These are phyloP conservation scores for Dendrothele bispora DNA, from an alignment of 768 basidiomycete species.

Conservation along the genomic window DNA sequence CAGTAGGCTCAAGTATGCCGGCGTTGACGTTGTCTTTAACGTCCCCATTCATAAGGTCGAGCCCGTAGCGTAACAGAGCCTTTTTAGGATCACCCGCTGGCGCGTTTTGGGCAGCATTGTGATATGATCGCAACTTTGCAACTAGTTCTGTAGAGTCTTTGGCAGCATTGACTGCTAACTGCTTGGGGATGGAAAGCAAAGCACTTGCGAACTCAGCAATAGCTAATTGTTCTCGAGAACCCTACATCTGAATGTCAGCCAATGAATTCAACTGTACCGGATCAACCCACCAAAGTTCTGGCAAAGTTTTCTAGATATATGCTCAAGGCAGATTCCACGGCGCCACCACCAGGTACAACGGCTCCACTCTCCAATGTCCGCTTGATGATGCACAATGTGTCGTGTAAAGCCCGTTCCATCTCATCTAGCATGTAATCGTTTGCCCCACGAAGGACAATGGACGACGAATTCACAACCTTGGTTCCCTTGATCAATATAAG, in stretches of 20 bases:
- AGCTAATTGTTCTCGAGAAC: slow-evolving; percentile 96
- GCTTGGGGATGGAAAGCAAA: slow-evolving; percentile 93
- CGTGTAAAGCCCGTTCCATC: slow-evolving; percentile 97
- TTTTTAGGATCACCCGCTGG: slow-evolving; percentile 91
- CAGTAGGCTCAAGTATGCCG: slow-evolving; percentile 93
- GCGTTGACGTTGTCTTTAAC: slow-evolving; percentile 93
- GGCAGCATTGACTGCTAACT: slow-evolving; percentile 95
- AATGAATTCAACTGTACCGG: too few species aligned
- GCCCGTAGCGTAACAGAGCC: slow-evolving; percentile 84
- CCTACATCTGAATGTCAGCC: slow-evolving; percentile 48
- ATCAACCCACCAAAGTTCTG: slow-evolving; percentile 81
- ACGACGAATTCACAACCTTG: slow-evolving; percentile 91
- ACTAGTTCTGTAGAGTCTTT: slow-evolving; percentile 98
- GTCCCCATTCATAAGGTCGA: slow-evolving; percentile 92
- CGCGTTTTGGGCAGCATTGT: slow-evolving; percentile 94
- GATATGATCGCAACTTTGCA: slow-evolving; percentile 94
- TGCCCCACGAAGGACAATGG: slow-evolving; percentile 92
- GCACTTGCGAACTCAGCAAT: slow-evolving; percentile 98
- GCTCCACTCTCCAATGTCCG: slow-evolving; percentile 93
- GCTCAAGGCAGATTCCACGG: slow-evolving; percentile 94
- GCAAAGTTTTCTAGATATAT: slow-evolving; percentile 99
- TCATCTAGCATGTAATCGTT: slow-evolving; percentile 99
- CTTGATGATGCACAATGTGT: slow-evolving; percentile 93
- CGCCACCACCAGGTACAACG: slow-evolving; percentile 96
- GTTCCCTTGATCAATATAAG: slow-evolving; percentile 97